Base-by-base conservation (phyloP, 1,139 yeast genomes). In the Nakaseomyces nivariensis region DNA sequence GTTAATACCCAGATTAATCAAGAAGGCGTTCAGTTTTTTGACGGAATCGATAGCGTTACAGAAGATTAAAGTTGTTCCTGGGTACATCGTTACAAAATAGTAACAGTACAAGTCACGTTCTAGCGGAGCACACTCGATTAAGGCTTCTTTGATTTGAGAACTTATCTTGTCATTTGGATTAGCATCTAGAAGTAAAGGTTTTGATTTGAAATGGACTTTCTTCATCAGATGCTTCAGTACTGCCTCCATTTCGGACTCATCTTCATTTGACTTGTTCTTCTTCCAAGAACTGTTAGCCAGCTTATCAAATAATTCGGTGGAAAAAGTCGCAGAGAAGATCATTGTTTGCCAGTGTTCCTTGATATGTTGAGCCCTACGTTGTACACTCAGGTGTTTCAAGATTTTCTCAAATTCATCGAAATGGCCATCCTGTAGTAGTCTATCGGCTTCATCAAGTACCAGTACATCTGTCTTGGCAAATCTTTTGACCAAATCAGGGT, bases 401-500 rank as follows among this genome's bases (percentile, higher is more conserved):
- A 88, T 85, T 61, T 85, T 83, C 58, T 84, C 95, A 58, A 94
- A 78, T 64, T 94, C 98, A 52, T 87, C 95, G 63, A 92, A 92
- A 69, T 90, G 97, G 1, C 98, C 97, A 61, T 90, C 96, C 68
- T 92, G 97, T 50, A 94, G 74, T 55, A 92, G 73, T 66, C 98
- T 75, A 70, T 92, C 99, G n/a, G 98, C 99, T 67, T 94, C 99
- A 72, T 94, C 99, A 42, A 90, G 73, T 0, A 90, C 96, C 8
- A 92, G 64, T 5, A 81, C 75, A 51, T 86, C 88, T 9, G 87
- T 74, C 27, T 78, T 71, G 13, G 85, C 76, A 56, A 89, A 72
- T 60, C 81, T 73, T 27, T 72, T 69, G 7, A 81, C 73, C 37
- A 81, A 57, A 1, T 73, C 77, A 32, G 72, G 72, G 52, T 81